Conservation (phyloP, 1,284 basidiomycete species). For the Pseudozyma tsukubaensis region DNA sequence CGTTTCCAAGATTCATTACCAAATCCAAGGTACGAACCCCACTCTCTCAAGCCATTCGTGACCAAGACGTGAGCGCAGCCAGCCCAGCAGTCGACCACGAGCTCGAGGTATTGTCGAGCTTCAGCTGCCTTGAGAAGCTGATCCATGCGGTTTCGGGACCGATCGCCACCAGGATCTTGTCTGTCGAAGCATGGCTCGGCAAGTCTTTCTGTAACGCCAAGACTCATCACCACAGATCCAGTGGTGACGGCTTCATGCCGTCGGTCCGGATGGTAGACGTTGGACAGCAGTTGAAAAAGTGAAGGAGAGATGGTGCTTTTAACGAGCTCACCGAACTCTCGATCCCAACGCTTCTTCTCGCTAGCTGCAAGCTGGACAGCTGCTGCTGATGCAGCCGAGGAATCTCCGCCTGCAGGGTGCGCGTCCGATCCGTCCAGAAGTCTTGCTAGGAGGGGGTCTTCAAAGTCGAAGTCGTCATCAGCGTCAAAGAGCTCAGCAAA, state of each 20-base stretch:
- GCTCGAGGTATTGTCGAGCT: constrained; percentile 70
- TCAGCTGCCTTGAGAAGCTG: constrained; percentile 57
- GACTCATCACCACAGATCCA: constrained; percentile 40
- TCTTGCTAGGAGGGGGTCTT: constrained; percentile 75
- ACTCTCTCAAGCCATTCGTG: constrained; percentile 76
- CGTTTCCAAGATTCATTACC: constrained; percentile 76
- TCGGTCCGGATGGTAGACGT: constrained; percentile 69
- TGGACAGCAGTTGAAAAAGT: constrained; percentile 76
- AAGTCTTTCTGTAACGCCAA: constrained; percentile 34
- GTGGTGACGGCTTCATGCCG: constrained; percentile 20
- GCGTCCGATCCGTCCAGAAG: constrained; percentile 71
- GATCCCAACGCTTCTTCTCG: constrained; percentile 39
- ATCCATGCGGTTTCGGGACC: constrained; percentile 23
- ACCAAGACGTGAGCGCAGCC: constrained; percentile 79
- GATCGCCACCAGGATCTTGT: background rate
- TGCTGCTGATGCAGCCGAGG: constrained; percentile 59
- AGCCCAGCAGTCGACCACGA: constrained; percentile 82
- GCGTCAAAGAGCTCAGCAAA: constrained; percentile 75
- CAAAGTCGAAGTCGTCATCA: constrained; percentile 73
- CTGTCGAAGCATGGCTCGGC: constrained; percentile 10
- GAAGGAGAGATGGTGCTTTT: constrained; percentile 74
- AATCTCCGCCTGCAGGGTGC: background rate
- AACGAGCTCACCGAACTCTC: constrained; percentile 72
- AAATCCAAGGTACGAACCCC: constrained; percentile 75
- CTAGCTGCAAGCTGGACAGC: constrained; percentile 65